Base-by-base conservation (phyloP, 306 rosid genomes). In the Boehmeria nivea region DNA sequence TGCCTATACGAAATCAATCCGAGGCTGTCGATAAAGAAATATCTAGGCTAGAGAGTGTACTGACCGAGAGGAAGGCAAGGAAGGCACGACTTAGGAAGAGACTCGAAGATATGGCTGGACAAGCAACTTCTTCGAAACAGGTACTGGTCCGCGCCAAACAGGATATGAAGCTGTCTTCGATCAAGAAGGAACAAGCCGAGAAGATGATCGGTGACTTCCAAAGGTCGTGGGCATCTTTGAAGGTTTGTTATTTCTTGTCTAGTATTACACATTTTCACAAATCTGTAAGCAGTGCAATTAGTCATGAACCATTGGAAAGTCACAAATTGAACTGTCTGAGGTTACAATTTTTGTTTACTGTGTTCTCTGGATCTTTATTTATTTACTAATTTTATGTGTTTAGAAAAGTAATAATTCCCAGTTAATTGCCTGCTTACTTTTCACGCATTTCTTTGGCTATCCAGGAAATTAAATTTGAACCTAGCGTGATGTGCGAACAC, bases 381-480 rank as follows among this genome's bases (percentile, higher is more conserved):
- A 19, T 18, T 2, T 33, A 3, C 8, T 31, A 11, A 0, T 11
- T 50, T 16, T 52, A 8, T 3, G 5, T 28, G 34, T 28, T 3
- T 28, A 28, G 25, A 2, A 20, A n/a, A n/a, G n/a, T n/a, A n/a
- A n/a, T n/a, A n/a, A n/a, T 22, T 50, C 55, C 25, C 12, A 1
- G 16, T 52, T 25, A 5, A 13, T 50, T 36, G 2, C 18, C 14
- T 52, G n/a, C 38, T 52, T 52, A 52, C 34, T 3, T 52, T 27
- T 3, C 16, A 36, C 37, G 12, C 12, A n/a, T n/a, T n/a, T n/a
- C n/a, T 22, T 39, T 39, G 44, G 14, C 13, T 12, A 19, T 17
- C 45, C 76, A 91, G 98, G 99, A 93, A 79, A 93, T 93, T 40
- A 93, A 93, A 81, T 87, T 85, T 63, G 96, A 93, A 67, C 99